Evolutionary conservation across 805 yeast species (phyloP).

Genomic region (Ogataea neopini): DNA sequence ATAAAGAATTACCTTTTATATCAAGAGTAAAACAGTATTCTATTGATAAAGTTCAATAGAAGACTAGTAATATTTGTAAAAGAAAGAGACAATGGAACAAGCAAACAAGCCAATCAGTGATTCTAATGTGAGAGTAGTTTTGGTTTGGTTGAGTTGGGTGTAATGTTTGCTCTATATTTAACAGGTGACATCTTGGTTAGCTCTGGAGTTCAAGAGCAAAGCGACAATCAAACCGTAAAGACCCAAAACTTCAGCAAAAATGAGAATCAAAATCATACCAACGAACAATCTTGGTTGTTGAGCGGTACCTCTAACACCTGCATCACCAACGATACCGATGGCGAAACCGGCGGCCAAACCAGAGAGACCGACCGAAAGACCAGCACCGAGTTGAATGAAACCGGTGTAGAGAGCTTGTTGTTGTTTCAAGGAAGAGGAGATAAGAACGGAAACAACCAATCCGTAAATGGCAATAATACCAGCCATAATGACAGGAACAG

Average conservation of each 20-base stretch:
- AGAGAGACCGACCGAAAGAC: constrained; percentile 93
- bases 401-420: constrained; percentile 94
- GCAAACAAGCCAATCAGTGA: neutral
- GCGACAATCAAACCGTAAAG: constrained; percentile 97
- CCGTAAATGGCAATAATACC: constrained; percentile 99
- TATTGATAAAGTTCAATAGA: constrained; percentile 2
- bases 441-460: constrained; percentile 91
- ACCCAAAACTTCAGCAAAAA: constrained; percentile 99
- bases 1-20: constrained; percentile 5
- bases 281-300: constrained; percentile 98
- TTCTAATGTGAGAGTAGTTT: neutral
- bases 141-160: neutral
- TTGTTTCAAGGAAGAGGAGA: constrained; percentile 86
- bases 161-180: constrained; percentile 37
- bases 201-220: constrained; percentile 94
- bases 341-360: constrained; percentile 99
- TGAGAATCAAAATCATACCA: constrained; percentile 96
- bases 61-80: neutral
- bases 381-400: constrained; percentile 97
- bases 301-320: constrained; percentile 98
- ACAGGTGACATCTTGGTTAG: constrained; percentile 87
- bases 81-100: neutral
- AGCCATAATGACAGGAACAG: constrained; percentile 98
- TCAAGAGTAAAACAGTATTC: neutral
- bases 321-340: constrained; percentile 99